Evolutionary conservation across 495 filamentous ascomycete genomes (phyloP).

Genomic region (Aspergillus biplanus): DNA sequence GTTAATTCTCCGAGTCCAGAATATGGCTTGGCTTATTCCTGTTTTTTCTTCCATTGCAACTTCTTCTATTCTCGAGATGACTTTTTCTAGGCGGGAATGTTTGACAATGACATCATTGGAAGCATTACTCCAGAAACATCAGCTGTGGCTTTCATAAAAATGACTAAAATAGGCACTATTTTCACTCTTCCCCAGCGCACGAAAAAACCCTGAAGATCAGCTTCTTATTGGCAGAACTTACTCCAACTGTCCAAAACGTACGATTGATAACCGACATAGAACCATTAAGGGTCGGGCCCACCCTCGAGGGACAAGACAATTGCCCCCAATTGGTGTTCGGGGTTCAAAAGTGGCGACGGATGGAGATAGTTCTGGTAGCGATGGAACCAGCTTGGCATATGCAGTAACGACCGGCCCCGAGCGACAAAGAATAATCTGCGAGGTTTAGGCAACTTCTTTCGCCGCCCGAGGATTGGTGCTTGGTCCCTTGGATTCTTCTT

Average conservation of each 20-base stretch:
- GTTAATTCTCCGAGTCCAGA: neutral
- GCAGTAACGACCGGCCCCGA: neutral
- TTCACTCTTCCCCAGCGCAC: neutral
- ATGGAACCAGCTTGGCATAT: neutral
- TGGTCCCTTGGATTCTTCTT: neutral
- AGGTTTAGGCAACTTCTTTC: slow-evolving; percentile 21
- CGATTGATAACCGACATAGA: neutral
- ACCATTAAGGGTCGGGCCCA: neutral
- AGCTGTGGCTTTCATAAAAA: no score
- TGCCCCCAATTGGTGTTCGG: neutral
- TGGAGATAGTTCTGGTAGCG: neutral
- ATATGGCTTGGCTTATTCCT: neutral
- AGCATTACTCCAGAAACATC: no score
- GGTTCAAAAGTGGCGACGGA: neutral
- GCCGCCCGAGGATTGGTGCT: slow-evolving; percentile 12
- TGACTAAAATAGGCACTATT: neutral
- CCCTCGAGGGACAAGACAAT: neutral
- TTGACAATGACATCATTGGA: no score
- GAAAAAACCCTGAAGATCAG: neutral
- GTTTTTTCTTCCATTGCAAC: neutral
- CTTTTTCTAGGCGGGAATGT: no score
- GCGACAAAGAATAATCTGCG: neutral
- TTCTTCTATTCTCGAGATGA: no score
- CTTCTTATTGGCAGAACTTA: neutral
- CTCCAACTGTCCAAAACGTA: neutral